These are phyloP conservation scores for Penicillium hesseltinei DNA, from an alignment of 2,329 filamentous ascomycete genomes.

Conservation along the genomic window DNA sequence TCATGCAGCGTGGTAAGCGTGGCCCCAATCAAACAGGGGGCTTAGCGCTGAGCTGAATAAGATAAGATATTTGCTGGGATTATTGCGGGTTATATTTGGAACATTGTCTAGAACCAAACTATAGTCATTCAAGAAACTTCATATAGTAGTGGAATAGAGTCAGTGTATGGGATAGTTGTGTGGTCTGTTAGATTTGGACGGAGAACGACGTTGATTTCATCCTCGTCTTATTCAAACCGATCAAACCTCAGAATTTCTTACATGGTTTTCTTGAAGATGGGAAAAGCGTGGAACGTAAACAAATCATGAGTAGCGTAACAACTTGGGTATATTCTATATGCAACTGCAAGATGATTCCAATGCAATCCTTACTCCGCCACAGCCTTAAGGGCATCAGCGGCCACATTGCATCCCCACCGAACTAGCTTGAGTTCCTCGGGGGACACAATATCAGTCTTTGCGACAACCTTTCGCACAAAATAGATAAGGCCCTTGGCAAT, in stretches of 20 bases:
- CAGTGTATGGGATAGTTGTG: not conserved
- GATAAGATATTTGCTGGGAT: not conserved
- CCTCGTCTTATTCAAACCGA: too few relatives aligned
- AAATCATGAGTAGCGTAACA: constrained; percentile 1
- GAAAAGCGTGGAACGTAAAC: not conserved
- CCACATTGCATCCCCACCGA: constrained; percentile 45
- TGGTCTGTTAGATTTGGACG: not conserved
- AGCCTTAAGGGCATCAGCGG: constrained; percentile 42
- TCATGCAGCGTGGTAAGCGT: not conserved
- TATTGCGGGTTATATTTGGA: not conserved
- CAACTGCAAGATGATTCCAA: not conserved
- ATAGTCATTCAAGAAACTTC: not conserved
- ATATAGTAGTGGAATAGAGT: not conserved
- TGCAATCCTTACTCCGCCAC: constrained; percentile 24
- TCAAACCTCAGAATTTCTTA: too few relatives aligned
- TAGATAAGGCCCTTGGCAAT: constrained; percentile 74
- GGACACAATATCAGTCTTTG: constrained; percentile 59
- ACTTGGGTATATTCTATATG: constrained; percentile 8
- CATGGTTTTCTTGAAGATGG: not conserved
- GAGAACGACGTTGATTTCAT: too few relatives aligned
- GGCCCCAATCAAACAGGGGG: not conserved
- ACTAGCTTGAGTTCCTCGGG: constrained; percentile 54
- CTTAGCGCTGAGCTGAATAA: not conserved
- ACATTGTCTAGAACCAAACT: not conserved
- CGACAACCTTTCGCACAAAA: constrained; percentile 73